These are phyloP conservation scores for Tolypocladium paradoxum DNA, from an alignment of 2,329 filamentous ascomycete genomes.

Conservation along the genomic window DNA sequence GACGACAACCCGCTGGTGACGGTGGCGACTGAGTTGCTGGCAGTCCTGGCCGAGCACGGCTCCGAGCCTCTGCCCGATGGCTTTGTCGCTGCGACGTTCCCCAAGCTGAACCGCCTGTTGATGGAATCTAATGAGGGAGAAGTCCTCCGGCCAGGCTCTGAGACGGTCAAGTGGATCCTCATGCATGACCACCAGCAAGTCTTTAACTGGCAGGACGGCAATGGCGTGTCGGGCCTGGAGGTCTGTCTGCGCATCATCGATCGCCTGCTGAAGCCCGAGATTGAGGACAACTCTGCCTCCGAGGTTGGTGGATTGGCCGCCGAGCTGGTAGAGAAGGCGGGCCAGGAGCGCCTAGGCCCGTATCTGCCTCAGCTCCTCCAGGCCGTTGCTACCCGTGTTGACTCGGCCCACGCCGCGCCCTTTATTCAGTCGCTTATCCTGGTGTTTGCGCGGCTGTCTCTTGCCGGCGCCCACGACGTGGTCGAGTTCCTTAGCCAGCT, in stretches of 20 bases:
- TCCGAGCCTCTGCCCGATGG: slow-evolving; percentile 76
- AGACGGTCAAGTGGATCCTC: slow-evolving; percentile 81
- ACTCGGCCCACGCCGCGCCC: slow-evolving; percentile 69
- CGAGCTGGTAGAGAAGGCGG: slow-evolving; percentile 90
- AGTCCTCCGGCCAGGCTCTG: slow-evolving; percentile 74
- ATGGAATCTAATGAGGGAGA: slow-evolving; percentile 81
- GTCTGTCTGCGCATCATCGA: slow-evolving; percentile 87
- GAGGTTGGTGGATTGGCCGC: slow-evolving; percentile 92
- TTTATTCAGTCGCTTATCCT: slow-evolving; percentile 95
- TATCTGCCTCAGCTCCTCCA: slow-evolving; percentile 80
- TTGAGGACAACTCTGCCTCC: slow-evolving; percentile 92
- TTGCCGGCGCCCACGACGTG: slow-evolving; percentile 78
- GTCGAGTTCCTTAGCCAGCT: slow-evolving; percentile 84
- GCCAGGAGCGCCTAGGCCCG: slow-evolving; percentile 79
- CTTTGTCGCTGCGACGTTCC: slow-evolving; percentile 75
- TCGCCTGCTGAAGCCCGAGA: slow-evolving; percentile 67
- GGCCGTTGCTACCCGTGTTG: slow-evolving; percentile 77
- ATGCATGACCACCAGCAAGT: slow-evolving; percentile 84
- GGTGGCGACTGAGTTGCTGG: slow-evolving; percentile 76
- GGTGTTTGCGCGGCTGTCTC: slow-evolving; percentile 83
- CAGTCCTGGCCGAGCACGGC: slow-evolving; percentile 71
- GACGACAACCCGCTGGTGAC: slow-evolving; percentile 77
- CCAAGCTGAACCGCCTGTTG: slow-evolving; percentile 74
- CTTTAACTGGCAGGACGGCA: slow-evolving; percentile 73
- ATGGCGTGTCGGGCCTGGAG: slow-evolving; percentile 73